Conservation (phyloP, 2,329 filamentous ascomycete species). For the Thelonectria rubi region DNA sequence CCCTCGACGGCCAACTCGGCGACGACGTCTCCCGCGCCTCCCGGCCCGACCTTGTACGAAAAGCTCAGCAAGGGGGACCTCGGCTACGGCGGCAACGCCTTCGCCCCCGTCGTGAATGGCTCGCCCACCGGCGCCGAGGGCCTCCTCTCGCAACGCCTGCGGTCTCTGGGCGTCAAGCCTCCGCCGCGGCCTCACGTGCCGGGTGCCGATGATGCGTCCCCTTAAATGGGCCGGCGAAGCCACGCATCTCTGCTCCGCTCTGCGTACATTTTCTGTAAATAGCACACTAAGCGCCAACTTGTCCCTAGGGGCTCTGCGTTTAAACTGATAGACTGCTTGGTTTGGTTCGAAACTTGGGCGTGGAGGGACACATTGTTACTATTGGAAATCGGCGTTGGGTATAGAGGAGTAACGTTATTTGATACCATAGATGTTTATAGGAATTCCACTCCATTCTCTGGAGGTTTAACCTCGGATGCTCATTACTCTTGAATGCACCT, state of each 20-base stretch:
- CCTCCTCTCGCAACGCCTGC: slow-evolving; percentile 74
- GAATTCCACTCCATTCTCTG: background rate
- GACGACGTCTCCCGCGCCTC: slow-evolving; percentile 35
- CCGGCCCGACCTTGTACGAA: slow-evolving; percentile 60
- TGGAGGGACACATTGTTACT: background rate
- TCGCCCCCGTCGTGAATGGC: slow-evolving; percentile 48
- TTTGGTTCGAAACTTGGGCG: background rate
- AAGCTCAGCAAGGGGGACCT: slow-evolving; percentile 74
- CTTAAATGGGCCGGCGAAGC: slow-evolving; percentile 15
- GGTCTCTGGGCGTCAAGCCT: slow-evolving; percentile 64
- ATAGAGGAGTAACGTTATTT: slow-evolving; percentile 15
- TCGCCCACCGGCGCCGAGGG: slow-evolving; percentile 63
- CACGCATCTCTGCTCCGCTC: background rate
- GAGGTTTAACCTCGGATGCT: too few relatives aligned
- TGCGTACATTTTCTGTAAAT: slow-evolving; percentile 16
- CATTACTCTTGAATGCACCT: too few relatives aligned
- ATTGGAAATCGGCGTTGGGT: background rate
- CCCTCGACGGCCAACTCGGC: slow-evolving; percentile 50
- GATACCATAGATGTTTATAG: slow-evolving; percentile 17
- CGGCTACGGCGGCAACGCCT: slow-evolving; percentile 68
- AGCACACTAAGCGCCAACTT: background rate
- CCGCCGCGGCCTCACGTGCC: slow-evolving; percentile 22
- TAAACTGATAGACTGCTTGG: slow-evolving; percentile 11
- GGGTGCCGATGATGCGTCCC: slow-evolving; percentile 2
- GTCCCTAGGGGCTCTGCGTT: background rate